Base-by-base conservation (phyloP, 1,284 basidiomycete genomes). In the Microbotryomycetes sp. region DNA sequence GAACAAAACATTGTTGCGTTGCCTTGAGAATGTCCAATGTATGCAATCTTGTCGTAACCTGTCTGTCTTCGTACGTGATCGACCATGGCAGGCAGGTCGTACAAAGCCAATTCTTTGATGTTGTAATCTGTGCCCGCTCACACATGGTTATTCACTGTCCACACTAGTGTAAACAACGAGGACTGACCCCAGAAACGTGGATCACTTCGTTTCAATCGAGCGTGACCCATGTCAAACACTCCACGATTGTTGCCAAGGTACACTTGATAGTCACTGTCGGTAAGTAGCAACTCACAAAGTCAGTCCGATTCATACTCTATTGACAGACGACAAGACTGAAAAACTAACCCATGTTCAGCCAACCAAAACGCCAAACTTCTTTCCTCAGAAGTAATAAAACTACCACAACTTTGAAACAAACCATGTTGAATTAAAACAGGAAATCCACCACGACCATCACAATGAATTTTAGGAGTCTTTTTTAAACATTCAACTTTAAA, bases 391-490 rank as follows among this genome's bases (percentile, higher is more conserved):
- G 83, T 84, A 63, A 84, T 79, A 70, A 84, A 84, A 49, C 79
- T 80, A 5, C 83, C 83, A n/a, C 80, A 80, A 4, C 79, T 81
- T 74, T 84, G 83, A 74, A 84, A 84, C 4, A 84, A 76, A 36
- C 83, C 83, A 75, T 84, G 82, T 65, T 83, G 78, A 66, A 84
- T 79, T 14, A 84, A 74, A n/a, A 84, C 79, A 1, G 83, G 83
- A 74, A 79, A 84, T 1, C 81, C 81, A 25, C 79, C 77, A 64
- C 76, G 72, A 0, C 81, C 80, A 65, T 80, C 78, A 4, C 75
- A 63, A 42, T 75, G 75, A 23, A 72, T 72, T 61, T 74, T 72
- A 5, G 45, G 68, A 60, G 49, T 59, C 63, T 67, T 79, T 75
- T 50, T 78, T 67, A 19, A 79, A 79, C 65, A 81, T 78, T 58